Evolutionary conservation across 2,329 filamentous ascomycete genomes (phyloP).

Genomic region (Ophiostoma sp.): DNA sequence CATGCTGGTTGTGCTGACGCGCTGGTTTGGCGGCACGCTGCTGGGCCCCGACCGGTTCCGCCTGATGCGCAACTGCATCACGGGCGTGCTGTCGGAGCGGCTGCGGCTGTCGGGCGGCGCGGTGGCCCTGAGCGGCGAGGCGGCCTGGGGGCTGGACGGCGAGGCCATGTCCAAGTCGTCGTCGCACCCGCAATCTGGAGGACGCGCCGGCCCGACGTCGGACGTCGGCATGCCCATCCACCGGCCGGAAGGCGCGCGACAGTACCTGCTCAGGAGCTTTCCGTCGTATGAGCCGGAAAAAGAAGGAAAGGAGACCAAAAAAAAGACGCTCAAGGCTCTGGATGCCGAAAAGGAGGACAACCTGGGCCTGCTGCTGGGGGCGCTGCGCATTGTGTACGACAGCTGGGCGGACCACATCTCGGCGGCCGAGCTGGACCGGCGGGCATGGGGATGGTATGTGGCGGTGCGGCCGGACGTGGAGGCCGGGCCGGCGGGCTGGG

Average conservation of each 20-base stretch:
- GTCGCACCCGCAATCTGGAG: conserved; percentile 18
- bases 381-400: conserved; percentile 64
- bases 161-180: conserved; percentile 40
- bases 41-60: conserved; percentile 58
- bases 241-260: conserved; percentile 62
- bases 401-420: conserved; percentile 67
- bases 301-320: conserved; percentile 33
- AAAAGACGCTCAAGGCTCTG: conserved; percentile 47
- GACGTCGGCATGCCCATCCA: conserved; percentile 63
- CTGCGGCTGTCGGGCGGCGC: conserved; percentile 41
- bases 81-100: conserved; percentile 50
- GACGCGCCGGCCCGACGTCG: conserved; percentile 31
- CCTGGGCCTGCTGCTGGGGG: conserved; percentile 62
- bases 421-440: conserved; percentile 63
- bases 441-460: conserved; percentile 79
- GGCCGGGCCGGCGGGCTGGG: conserved; percentile 71
- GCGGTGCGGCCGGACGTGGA: conserved; percentile 71
- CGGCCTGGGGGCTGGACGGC: conserved; percentile 57
- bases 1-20: conserved; percentile 53
- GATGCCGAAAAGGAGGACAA: conserved; percentile 63
- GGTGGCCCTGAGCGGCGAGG: conserved; percentile 45
- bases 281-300: conserved; percentile 36
- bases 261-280: conserved; percentile 57
- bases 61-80: conserved; percentile 54
- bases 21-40: conserved; percentile 60